Evolutionary conservation across 768 basidiomycete species (phyloP).

Genomic region (Paxillus ammoniavirescens): DNA sequence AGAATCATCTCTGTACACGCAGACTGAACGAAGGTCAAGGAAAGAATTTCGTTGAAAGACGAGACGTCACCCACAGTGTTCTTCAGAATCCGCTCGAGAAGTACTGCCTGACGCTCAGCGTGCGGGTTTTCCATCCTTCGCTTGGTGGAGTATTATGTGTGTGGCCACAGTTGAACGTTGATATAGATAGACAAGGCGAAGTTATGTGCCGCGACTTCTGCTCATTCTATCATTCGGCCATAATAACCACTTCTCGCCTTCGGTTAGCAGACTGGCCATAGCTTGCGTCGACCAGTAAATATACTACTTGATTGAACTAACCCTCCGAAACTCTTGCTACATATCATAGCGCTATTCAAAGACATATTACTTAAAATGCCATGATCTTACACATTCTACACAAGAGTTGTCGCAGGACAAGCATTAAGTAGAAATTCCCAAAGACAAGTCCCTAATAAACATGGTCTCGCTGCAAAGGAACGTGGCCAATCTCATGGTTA

Average conservation of each 20-base stretch:
- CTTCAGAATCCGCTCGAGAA: slow-evolving; percentile 88
- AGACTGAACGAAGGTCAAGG: slow-evolving; percentile 46
- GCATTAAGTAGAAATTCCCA: neutral
- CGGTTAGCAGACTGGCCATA: no score
- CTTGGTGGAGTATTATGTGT: slow-evolving; percentile 4
- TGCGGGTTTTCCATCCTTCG: slow-evolving; percentile 89
- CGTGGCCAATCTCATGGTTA: neutral
- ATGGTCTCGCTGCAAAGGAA: neutral
- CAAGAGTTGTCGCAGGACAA: slow-evolving; percentile 19
- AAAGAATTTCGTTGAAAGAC: neutral
- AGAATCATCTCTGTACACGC: slow-evolving; percentile 90
- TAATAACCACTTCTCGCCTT: no score
- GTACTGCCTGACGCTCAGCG: slow-evolving; percentile 86
- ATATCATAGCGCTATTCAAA: neutral
- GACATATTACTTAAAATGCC: neutral
- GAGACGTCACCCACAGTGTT: slow-evolving; percentile 61
- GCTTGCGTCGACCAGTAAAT: neutral
- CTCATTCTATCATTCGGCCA: no score
- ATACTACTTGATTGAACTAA: neutral
- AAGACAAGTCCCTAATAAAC: neutral
- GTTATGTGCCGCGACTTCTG: no score
- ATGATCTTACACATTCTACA: neutral
- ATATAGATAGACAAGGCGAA: no score
- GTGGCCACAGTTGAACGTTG: no score
- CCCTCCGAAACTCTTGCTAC: slow-evolving; percentile 19